These are phyloP conservation scores for Firmiana major DNA, from an alignment of 345 rosid genomes.

Conservation along the genomic window DNA sequence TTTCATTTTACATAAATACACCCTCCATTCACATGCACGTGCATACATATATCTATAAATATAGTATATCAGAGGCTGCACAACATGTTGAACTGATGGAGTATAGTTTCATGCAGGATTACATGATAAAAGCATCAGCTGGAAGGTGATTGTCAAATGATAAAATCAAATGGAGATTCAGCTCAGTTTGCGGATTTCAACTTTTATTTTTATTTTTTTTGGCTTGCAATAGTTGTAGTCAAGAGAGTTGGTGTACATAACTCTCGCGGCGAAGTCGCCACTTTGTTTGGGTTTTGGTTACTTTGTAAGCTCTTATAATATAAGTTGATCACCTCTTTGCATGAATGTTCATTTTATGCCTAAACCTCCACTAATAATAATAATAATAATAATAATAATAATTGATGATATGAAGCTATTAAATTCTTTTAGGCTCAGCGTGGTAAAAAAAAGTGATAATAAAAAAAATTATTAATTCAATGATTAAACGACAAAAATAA, in stretches of 20 bases:
- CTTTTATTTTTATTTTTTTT: not conserved
- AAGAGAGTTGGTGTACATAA: slow-evolving; percentile 2
- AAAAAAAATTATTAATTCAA: no score
- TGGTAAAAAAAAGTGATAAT: no score
- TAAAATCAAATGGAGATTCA: not conserved
- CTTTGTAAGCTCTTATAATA: not conserved
- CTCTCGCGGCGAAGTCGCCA: not conserved
- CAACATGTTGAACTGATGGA: not conserved
- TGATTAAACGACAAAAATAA: no score
- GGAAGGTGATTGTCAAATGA: not conserved
- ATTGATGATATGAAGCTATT: not conserved
- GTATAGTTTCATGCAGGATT: slow-evolving; percentile 8
- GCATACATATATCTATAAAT: not conserved
- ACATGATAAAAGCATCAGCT: no score
- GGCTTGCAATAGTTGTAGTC: not conserved
- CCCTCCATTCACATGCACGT: not conserved
- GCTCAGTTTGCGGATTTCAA: not conserved
- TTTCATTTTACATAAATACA: not conserved
- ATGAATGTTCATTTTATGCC: slow-evolving; percentile 8
- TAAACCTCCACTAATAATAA: not conserved
- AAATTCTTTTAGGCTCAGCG: not conserved
- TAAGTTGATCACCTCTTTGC: not conserved
- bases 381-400: not conserved
- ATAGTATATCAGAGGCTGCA: no score
- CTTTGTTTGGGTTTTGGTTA: not conserved